Evolutionary conservation across 345 rosid genomes (phyloP), one percentile per base, ranked within the genome.

Genomic region (Stellera chamaejasme): DNA sequence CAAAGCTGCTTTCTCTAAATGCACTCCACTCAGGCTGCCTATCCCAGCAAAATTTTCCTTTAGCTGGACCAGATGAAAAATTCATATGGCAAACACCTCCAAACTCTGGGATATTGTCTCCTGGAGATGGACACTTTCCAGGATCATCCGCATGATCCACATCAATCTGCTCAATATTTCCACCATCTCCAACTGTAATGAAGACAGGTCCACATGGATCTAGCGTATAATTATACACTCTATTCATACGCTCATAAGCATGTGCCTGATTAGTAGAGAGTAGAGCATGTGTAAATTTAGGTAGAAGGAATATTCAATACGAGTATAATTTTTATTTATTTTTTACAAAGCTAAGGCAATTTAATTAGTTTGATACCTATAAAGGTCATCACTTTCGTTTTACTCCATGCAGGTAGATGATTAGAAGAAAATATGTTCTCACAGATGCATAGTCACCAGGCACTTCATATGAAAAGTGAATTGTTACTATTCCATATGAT

Each of bases 21-120:
- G 97, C 96, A 72, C 98, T 85, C 91, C 80, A 85, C 48, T 87
- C 86, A 0, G 96, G 96, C 67, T 87, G 94, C 68, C 59, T 68
- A 55, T 76, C 82, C 94, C 92, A 91, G 66, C 91, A 91, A 53
- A 87, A 85, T 57, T 75, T 83, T 27, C 84, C 92, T 57, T 82
- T 72, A n/a, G 96, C 98, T 4, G 86, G 80, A 56, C 96, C 92
- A 48, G 63, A 76, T 41, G 95, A 60, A 54, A 85, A 91, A 64
- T 85, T 85, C 54, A 77, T 42, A 32, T 68, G 95, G 50, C 96
- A 91, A 11, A 78, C 56, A 19, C 83, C 82, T 48, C 96, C 92
- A 10, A 80, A 64, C 74, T 89, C 95, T 0, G 89, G 95, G 13
- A 50, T 19, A 66, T 85, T 85, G 58, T 80, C 84, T 36, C 62